Conservation (phyloP, 768 basidiomycete genomes). For the Cyathus striatus region DNA sequence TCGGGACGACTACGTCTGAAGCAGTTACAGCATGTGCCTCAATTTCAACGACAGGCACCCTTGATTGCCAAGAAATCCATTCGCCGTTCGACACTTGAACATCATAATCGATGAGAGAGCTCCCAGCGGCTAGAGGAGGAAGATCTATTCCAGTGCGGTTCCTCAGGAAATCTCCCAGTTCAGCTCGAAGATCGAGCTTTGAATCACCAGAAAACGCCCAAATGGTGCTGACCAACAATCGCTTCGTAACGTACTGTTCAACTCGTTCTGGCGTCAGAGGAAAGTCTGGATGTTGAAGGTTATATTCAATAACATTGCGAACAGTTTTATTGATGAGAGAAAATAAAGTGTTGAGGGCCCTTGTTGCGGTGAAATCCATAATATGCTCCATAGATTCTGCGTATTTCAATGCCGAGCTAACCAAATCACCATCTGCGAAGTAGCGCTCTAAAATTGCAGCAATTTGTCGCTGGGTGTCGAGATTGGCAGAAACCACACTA, state of each 20-base stretch:
- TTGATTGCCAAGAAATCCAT: conserved; percentile 89
- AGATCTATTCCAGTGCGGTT: conserved; percentile 87
- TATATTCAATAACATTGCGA: conserved; percentile 92
- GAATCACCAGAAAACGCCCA: conserved; percentile 99
- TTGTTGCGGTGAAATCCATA: conserved; percentile 94
- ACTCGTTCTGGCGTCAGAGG: conserved; percentile 80
- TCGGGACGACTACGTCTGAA: conserved; percentile 95
- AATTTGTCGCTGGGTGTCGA: conserved; percentile 72
- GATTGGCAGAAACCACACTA: conserved; percentile 50
- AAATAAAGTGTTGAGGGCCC: conserved; percentile 93
- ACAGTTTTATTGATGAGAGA: conserved; percentile 95
- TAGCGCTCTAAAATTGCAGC: conserved; percentile 73
- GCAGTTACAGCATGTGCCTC: conserved; percentile 96
- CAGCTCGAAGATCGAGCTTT: conserved; percentile 82
- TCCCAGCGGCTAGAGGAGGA: conserved; percentile 68
- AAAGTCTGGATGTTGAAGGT: conserved; percentile 92
- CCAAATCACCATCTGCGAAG: conserved; percentile 79
- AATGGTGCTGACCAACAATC: conserved; percentile 85
- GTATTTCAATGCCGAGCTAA: conserved; percentile 71
- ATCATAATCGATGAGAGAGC: conserved; percentile 92
- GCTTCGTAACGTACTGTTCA: conserved; percentile 88
- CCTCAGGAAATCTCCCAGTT: conserved; percentile 84
- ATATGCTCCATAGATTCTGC: conserved; percentile 91
- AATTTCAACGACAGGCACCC: conserved; percentile 93
- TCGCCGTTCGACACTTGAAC: conserved; percentile 82